Evolutionary conservation across 1,139 yeast genomes (phyloP), one percentile per base, ranked within the genome.

Genomic region (Saccharomyces hybrid): DNA sequence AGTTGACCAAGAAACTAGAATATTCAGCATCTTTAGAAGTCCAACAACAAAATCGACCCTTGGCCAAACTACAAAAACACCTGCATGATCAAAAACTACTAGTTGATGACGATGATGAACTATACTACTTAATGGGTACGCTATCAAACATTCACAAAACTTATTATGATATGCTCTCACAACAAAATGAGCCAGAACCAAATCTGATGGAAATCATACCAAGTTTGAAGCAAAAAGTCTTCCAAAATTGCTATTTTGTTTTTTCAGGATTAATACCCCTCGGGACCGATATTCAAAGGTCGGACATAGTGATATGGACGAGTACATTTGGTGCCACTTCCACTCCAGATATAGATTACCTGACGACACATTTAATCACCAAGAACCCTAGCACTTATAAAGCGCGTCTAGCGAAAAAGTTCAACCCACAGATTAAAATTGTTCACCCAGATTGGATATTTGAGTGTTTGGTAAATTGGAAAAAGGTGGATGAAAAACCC

Each of bases 371-470:
- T 70, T 88, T 95, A 5, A 83, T 93, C 27, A 89, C 97, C 49
- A 77, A 77, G 56, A 86, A 84, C 56, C 84, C 88, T 2, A 82
- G 84, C 20, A 84, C 90, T 1, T 80, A 82, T 63, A 93, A 93
- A 69, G 96, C 93, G 2, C 78, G 93, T 52, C 74, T 84, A 16
- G 91, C 90, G 0, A 81, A 78, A 63, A 73, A 80, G n/a, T 72
- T 82, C 49, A 71, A 83, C 51, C 85, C 86, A 1, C 76, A 84
- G 11, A 85, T 85, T 41, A 84, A 86, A 63, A 80, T 93, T 32
- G 96, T 93, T n/a, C 85, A 84, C 64, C 90, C 96, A 1, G 95
- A 87, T 65, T 93, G 99, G 99, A 71, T 93, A 3, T 90, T 90
- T 72, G 84, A 87, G 26, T 88, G 96, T 67, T 76, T 93, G 59